Conservation (phyloP, 371 early-diverging fungal genomes). For the Rhizopus delemar region DNA sequence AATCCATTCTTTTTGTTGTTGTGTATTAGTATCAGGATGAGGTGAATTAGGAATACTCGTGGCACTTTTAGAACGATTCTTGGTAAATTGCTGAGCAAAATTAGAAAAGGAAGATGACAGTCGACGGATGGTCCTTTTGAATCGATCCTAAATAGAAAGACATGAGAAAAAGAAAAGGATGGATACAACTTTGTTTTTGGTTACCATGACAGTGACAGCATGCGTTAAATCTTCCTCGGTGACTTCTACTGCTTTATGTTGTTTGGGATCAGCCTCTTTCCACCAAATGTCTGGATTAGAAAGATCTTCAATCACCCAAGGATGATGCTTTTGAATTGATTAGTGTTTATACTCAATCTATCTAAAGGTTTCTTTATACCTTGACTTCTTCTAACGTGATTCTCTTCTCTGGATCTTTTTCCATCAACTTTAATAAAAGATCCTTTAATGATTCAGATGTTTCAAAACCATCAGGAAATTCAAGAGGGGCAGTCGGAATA, state of each 20-base stretch:
- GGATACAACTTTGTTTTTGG: constrained; percentile 47
- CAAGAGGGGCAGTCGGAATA: constrained; percentile 67
- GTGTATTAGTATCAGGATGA: too few relatives aligned
- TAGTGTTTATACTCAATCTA: constrained; percentile 61
- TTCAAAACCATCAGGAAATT: constrained; percentile 27
- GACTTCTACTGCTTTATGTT: constrained; percentile 32
- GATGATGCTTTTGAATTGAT: constrained; percentile 63
- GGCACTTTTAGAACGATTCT: neutral
- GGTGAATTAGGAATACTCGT: too few relatives aligned
- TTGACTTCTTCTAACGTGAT: constrained; percentile 83
- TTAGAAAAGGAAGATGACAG: constrained; percentile 50
- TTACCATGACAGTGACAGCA: constrained; percentile 35
- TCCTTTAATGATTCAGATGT: constrained; percentile 46
- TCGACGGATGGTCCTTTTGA: neutral
- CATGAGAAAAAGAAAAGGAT: constrained; percentile 48
- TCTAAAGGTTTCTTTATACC: constrained; percentile 27
- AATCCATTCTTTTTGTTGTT: too few relatives aligned
- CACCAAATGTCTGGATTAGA: constrained; percentile 50
- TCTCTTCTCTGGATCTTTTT: constrained; percentile 79
- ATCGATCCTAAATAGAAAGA: neutral
- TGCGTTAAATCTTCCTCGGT: constrained; percentile 32
- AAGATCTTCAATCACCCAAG: constrained; percentile 81
- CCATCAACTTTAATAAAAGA: constrained; percentile 68
- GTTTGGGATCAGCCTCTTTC: constrained; percentile 29
- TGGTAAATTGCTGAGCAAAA: constrained; percentile 19